Conservation (phyloP, 2,329 filamentous ascomycete genomes). For the Sphaerulina populicola region DNA sequence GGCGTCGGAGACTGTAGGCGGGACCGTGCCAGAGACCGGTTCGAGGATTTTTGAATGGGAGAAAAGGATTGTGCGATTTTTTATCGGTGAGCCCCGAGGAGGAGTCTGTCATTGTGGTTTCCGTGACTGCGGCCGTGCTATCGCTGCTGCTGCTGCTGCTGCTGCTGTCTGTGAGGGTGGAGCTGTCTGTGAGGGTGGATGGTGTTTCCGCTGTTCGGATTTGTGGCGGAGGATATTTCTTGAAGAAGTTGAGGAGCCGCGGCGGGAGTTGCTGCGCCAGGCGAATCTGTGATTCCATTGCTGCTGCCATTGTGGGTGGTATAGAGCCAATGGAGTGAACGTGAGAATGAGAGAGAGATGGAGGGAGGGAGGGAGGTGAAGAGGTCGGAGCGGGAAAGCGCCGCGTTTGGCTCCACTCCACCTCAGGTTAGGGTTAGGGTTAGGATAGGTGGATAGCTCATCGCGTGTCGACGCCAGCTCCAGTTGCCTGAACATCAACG, state of each 20-base stretch:
- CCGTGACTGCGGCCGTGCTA: constrained; percentile 28
- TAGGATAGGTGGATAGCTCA: not conserved
- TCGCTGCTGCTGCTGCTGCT: too few relatives aligned
- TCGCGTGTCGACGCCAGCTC: constrained; percentile 5
- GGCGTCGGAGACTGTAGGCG: constrained; percentile 70
- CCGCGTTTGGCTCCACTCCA: not conserved
- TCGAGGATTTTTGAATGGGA: constrained; percentile 63
- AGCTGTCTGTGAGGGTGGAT: not conserved
- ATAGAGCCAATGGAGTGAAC: not conserved
- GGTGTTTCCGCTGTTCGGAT: constrained; percentile 7
- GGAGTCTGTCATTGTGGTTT: constrained; percentile 15
- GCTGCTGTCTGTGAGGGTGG: not conserved
- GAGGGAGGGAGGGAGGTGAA: not conserved
- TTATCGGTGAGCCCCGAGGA: constrained; percentile 32
- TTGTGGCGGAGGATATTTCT: constrained; percentile 67
- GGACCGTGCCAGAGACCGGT: constrained; percentile 81
- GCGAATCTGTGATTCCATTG: constrained; percentile 34
- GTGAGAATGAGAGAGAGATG: constrained; percentile 3
- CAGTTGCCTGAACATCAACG: constrained; percentile 8
- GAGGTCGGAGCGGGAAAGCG: too few relatives aligned
- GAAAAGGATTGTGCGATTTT: constrained; percentile 61
- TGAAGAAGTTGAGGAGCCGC: constrained; percentile 77
- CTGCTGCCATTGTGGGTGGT: constrained; percentile 12
- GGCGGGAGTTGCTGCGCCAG: constrained; percentile 69
- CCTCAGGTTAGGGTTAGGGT: not conserved